Evolutionary conservation across 2,329 filamentous ascomycete species (phyloP).

Genomic region (Dichotomopilus funicola): DNA sequence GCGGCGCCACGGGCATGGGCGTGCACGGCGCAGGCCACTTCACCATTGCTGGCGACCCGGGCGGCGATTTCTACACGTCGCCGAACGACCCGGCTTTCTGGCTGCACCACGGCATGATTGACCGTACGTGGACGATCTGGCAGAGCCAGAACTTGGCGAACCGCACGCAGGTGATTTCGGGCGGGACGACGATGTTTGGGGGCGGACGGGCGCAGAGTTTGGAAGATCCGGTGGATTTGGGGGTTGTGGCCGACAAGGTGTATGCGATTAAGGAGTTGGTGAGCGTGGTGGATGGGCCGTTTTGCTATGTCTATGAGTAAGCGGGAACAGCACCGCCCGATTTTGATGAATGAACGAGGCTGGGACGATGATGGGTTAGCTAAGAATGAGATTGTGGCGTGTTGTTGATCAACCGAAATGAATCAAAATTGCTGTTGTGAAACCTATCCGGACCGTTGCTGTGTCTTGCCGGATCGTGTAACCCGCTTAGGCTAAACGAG

Average conservation of each 20-base stretch:
- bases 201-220: constrained; percentile 20
- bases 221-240: constrained; percentile 25
- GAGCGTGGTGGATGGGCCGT: constrained; percentile 24
- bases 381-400: no score
- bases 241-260: constrained; percentile 20
- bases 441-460: no score
- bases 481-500: no score
- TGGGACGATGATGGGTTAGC: neutral
- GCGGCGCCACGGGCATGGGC: constrained; percentile 25
- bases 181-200: constrained; percentile 27
- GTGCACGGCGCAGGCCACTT: constrained; percentile 29
- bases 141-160: constrained; percentile 27
- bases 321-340: neutral
- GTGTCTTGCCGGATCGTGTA: no score
- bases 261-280: constrained; percentile 23
- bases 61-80: constrained; percentile 34
- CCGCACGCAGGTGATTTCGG: constrained; percentile 24
- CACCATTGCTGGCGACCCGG: constrained; percentile 36
- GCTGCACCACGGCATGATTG: constrained; percentile 28
- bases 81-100: constrained; percentile 31
- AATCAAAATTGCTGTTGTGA: neutral
- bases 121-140: constrained; percentile 28
- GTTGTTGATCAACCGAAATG: neutral
- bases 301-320: constrained; percentile 26
- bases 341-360: no score